These are phyloP conservation scores for Drosera capensis DNA, from an alignment of 148 eudicot genomes.

Conservation along the genomic window DNA sequence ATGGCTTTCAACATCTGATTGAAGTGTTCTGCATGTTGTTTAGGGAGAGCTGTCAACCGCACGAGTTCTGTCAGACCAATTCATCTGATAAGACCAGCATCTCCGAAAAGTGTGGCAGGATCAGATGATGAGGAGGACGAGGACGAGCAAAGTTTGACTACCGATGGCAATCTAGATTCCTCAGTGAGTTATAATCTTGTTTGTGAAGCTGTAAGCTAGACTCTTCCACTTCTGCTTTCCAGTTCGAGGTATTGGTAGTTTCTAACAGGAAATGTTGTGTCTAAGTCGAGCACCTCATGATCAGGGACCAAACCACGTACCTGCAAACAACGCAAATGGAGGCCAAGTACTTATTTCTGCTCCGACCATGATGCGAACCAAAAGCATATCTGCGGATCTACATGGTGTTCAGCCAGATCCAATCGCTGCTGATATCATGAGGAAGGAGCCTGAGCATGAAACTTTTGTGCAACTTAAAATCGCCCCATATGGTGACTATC, in stretches of 20 bases:
- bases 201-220: conserved; percentile 65
- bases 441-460: conserved; percentile 99
- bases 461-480: conserved; percentile 90
- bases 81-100: conserved; percentile 55
- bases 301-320: conserved; percentile 20
- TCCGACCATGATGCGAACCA: conserved; percentile 80
- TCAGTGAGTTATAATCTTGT: too few relatives aligned
- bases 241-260: not conserved
- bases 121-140: conserved; percentile 98
- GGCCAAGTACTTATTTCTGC: conserved; percentile 49
- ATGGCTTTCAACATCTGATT: too few relatives aligned
- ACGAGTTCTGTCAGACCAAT: conserved; percentile 40
- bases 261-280: not conserved
- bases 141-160: conserved; percentile 62
- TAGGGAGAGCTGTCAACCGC: conserved; percentile 51
- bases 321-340: conserved; percentile 45
- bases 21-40: not conserved
- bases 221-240: too few relatives aligned
- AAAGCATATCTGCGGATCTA: conserved; percentile 90
- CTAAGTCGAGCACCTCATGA: not conserved
- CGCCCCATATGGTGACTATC: conserved; percentile 52
- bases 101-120: conserved; percentile 90
- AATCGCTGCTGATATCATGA: conserved; percentile 91
- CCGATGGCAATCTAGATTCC: conserved; percentile 33
- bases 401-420: conserved; percentile 98